Evolutionary conservation across 192 early-diverging fungal genomes (phyloP), one percentile per base, ranked within the genome.

Genomic region (Umbelopsis sp.): DNA sequence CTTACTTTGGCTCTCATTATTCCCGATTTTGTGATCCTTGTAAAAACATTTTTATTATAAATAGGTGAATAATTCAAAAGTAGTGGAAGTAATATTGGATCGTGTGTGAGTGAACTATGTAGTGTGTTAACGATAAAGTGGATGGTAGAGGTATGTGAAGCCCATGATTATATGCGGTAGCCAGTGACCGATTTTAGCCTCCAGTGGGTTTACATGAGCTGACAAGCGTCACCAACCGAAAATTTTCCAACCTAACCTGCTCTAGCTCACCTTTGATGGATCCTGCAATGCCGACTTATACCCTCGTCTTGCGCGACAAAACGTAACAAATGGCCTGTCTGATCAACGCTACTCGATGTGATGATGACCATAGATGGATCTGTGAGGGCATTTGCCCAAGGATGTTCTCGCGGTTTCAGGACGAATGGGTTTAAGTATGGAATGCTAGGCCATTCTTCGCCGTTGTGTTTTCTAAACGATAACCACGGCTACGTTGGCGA

Each of bases 301-400:
- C n/a, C 47, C 47, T 49, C n/a, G 16, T 49, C 47, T 49, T 21
- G 47, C 16, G 47, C 47, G 47, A 49, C 20, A 49, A 54, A 11
- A 20, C 56, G 12, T 29, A n/a, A 34, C 52, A 53, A 53, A 25
- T 53, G 56, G 56, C 56, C 56, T 62, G 56, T 62, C 56, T 62
- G 56, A 62, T 62, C 31, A 20, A 62, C 26, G 31, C 56, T 62
- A 62, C 56, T 32, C 17, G 24, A 62, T 11, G 56, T 62, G 56
- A 62, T 62, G 56, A 62, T 26, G 34, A 17, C 20, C 34, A 31
- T 8, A 62, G 56, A 62, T 31, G 56, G 31, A 62, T 62, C 26
- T 32, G 26, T 62, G 56, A 62, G 56, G 21, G 56, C 29, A 17
- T 34, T 29, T 62, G 12, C 31, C 26, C 56, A 62, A 34, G 14